Conservation (phyloP, 768 basidiomycete species). For the Auricularia sp. region DNA sequence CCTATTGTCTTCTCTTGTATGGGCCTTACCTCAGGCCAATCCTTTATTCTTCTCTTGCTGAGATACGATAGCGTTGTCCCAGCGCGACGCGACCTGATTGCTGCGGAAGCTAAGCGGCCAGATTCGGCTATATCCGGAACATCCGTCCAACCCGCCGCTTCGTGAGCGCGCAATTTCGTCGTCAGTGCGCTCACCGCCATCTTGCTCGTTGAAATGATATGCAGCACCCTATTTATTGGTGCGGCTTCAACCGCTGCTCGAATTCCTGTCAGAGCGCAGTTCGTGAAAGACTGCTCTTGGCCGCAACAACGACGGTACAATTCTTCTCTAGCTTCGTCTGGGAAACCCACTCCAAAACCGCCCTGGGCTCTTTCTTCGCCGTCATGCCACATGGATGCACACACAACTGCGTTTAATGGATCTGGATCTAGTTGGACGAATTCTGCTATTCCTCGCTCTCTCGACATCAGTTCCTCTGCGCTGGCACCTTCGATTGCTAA, state of each 20-base stretch:
- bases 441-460: too few relatives aligned
- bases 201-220: background rate
- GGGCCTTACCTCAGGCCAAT: background rate
- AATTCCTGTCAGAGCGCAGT: background rate
- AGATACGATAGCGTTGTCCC: background rate
- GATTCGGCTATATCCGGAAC: background rate
- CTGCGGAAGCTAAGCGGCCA: background rate
- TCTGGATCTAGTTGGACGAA: too few relatives aligned
- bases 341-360: too few relatives aligned
- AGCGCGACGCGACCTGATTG: background rate
- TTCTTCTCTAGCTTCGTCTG: too few relatives aligned
- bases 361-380: too few relatives aligned
- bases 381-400: too few relatives aligned
- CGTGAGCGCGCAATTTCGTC: background rate
- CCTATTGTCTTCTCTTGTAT: background rate
- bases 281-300: background rate
- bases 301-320: background rate
- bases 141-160: background rate
- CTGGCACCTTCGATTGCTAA: too few relatives aligned
- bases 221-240: background rate
- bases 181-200: background rate
- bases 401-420: too few relatives aligned
- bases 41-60: background rate
- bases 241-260: background rate
- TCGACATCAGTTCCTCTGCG: too few relatives aligned